Evolutionary conservation across 495 filamentous ascomycete genomes (phyloP), one percentile per base, ranked within the genome.

Genomic region (Podospora pseudopauciseta): DNA sequence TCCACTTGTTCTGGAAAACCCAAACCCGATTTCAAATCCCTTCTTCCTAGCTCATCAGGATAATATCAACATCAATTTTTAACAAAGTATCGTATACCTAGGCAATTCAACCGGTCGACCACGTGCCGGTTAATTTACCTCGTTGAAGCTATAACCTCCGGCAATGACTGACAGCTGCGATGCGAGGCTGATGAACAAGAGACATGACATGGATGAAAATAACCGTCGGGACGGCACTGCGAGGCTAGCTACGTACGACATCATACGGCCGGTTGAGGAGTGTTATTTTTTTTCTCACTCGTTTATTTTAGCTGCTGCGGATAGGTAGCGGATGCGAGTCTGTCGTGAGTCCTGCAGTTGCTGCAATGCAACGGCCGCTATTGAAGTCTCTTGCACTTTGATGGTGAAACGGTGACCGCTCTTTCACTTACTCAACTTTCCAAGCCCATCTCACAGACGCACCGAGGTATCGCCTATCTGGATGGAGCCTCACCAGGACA

Each of bases 221-320:
- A 70, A 44, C 62, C 69, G 69, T 70, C 65, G 69, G 65, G 61
- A 70, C 65, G 65, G 62, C 53, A 62, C 18, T 67, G 68, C 68
- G 63, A 54, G 34, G 63, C 59, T 58, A 49, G 39, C 39, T 49
- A 49, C 39, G 9, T 49, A 49, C 39, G 39, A 49, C 28, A 19
- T 30, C 16, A 32, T 32, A 63, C 26, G 60, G 27, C 55, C 55
- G 55, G 55, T 58, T 58, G 55, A 39, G 28, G 23, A 7, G 23
- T 60, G 20, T 16, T 26, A 6, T 60, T 49, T 49, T 49, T 49
- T 49, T 16, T 2, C 5, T 49, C 39, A 16, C 39, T 49, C 39
- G 39, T 49, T 49, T 49, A 16, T 49, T 18, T 49, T 49, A 49
- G 39, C 39, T 49, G 39, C 39, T 49, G 39, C 39, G 39, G 39